Percentiles rank a stretch among this genome's conserved stretches.
Evolutionary conservation across 129 eudicot species (phyloP).

Genomic region (Lactuca saligna): DNA sequence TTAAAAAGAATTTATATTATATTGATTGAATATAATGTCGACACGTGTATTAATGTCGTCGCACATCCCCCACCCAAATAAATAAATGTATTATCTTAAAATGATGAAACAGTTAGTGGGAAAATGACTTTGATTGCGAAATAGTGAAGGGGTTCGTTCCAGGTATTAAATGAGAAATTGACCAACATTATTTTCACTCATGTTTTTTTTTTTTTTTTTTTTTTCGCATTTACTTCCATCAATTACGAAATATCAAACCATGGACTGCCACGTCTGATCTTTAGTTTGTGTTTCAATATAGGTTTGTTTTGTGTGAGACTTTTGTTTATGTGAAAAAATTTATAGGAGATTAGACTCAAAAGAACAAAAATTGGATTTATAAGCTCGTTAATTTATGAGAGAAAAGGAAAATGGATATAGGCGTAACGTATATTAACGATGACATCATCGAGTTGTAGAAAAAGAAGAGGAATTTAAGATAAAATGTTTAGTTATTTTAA

Average conservation of each 20-base stretch:
- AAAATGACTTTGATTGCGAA: not conserved
- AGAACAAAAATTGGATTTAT: no score
- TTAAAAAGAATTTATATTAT: no score
- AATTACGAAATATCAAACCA: not conserved
- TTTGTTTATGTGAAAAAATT: no score
- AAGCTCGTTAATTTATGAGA: no score
- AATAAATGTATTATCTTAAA: not conserved
- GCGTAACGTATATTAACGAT: no score
- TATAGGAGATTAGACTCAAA: no score
- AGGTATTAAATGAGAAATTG: not conserved
- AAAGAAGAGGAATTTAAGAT: no score
- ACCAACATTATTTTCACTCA: not conserved
- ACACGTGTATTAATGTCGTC: not conserved
- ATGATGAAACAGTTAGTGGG: not conserved
- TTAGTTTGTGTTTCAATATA: not conserved
- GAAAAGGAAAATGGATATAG: no score
- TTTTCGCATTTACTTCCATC: not conserved
- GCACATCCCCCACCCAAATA: not conserved
- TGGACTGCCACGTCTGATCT: not conserved
- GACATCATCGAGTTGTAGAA: no score
- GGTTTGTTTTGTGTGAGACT: no score
- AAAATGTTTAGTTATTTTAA: no score
- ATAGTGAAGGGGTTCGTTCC: not conserved
- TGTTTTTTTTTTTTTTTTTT: not conserved
- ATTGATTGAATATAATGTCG: no score